These are phyloP conservation scores for Cystobasidiopsis lactophilus DNA, from an alignment of 768 basidiomycete genomes.

Conservation along the genomic window DNA sequence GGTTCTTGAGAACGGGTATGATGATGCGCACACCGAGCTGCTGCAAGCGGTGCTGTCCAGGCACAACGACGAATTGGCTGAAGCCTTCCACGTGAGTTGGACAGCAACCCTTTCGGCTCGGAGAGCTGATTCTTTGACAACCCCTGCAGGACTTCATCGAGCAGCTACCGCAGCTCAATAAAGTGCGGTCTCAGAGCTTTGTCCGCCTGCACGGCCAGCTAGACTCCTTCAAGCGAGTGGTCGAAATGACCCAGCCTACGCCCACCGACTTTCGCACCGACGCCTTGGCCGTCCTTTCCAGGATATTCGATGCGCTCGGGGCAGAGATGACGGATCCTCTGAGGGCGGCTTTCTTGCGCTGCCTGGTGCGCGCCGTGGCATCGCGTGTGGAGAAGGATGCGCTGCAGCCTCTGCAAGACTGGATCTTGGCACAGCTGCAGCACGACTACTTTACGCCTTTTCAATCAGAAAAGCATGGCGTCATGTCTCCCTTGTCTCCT, in stretches of 20 bases:
- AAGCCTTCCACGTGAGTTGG: neutral
- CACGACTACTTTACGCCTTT: neutral
- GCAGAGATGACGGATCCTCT: neutral
- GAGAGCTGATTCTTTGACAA: too few relatives aligned
- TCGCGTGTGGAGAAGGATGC: neutral
- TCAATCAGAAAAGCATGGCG: neutral
- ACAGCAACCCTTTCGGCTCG: too few relatives aligned
- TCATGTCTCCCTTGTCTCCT: neutral
- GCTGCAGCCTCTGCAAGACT: neutral
- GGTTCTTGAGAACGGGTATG: slow-evolving; percentile 1
- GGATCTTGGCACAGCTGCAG: neutral
- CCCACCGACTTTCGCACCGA: neutral
- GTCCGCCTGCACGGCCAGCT: slow-evolving; percentile 8
- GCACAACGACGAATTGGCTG: slow-evolving; percentile 3
- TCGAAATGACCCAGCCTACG: slow-evolving; percentile 1
- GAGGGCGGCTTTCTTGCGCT: neutral
- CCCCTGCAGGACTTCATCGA: slow-evolving; percentile 4
- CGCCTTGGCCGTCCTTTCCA: neutral
- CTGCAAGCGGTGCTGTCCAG: slow-evolving; percentile 2
- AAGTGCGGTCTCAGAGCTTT: slow-evolving; percentile 1
- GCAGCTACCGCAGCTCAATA: slow-evolving; percentile 1
- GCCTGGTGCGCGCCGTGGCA: neutral
- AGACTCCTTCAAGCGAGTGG: slow-evolving; percentile 7
- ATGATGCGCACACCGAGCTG: neutral
- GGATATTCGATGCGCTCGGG: neutral